Conservation (phyloP, 345 rosid genomes). For the Pugionium cornutum region DNA sequence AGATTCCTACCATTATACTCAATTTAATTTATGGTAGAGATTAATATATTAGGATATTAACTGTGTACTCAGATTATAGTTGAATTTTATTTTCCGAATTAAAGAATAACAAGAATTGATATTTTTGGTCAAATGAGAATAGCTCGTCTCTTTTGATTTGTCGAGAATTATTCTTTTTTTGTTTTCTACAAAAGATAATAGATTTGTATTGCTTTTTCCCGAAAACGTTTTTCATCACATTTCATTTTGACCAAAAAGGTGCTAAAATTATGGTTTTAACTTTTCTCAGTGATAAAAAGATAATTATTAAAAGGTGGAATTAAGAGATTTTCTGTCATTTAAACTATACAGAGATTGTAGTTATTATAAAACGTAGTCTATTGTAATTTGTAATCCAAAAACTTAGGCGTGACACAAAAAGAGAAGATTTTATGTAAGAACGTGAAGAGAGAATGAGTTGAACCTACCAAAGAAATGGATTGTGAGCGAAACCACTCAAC, state of each 20-base stretch:
- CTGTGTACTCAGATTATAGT: slow-evolving; percentile 1
- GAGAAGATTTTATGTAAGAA: not conserved
- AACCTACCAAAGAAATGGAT: slow-evolving; percentile 22
- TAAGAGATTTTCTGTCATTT: not conserved
- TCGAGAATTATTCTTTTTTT: slow-evolving; percentile 11
- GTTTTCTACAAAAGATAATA: slow-evolving; percentile 2
- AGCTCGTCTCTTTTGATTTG: slow-evolving; percentile 25
- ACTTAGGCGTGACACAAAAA: not conserved
- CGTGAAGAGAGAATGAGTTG: slow-evolving; percentile 22
- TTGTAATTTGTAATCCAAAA: not conserved
- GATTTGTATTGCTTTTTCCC: slow-evolving; percentile 12
- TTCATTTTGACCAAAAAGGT: slow-evolving; percentile 28
- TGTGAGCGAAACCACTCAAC: not conserved
- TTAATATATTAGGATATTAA: not conserved
- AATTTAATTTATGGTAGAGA: not conserved
- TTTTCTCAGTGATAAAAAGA: slow-evolving; percentile 6
- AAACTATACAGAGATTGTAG: not conserved
- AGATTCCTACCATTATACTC: too few species aligned
- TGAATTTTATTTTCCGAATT: not conserved
- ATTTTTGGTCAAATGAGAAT: slow-evolving; percentile 30
- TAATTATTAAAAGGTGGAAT: not conserved
- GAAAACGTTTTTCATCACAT: slow-evolving; percentile 30
- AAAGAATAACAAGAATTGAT: not conserved
- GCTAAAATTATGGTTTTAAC: slow-evolving; percentile 6
- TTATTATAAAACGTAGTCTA: not conserved